Conservation (phyloP, 2,329 filamentous ascomycete genomes). For the Fusarium tuaranense region DNA sequence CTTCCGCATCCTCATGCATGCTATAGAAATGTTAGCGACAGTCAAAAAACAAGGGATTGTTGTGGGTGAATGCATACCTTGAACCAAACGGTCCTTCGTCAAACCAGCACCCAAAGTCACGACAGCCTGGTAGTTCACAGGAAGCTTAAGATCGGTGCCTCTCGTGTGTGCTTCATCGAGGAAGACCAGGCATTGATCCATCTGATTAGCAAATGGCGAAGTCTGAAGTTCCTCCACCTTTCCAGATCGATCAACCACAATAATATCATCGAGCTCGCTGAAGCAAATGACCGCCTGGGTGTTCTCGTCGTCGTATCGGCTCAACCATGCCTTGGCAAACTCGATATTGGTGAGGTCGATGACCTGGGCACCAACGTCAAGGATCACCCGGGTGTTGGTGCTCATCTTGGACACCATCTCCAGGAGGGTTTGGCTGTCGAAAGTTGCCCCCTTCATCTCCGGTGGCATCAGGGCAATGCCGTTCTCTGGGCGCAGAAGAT, state of each 20-base stretch:
- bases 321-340: slow-evolving; percentile 67
- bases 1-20: slow-evolving; percentile 78
- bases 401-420: slow-evolving; percentile 51
- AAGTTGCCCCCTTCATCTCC: background rate
- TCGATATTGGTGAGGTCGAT: slow-evolving; percentile 70
- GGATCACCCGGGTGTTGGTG: slow-evolving; percentile 65
- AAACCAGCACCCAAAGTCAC: slow-evolving; percentile 74
- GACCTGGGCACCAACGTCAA: slow-evolving; percentile 79
- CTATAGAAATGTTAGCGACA: slow-evolving; percentile 49
- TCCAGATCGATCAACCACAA: slow-evolving; percentile 62
- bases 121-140: slow-evolving; percentile 68
- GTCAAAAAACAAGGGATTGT: background rate
- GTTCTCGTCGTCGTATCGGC: background rate
- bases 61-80: slow-evolving; percentile 61
- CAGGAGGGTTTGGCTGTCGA: slow-evolving; percentile 57
- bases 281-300: slow-evolving; percentile 66
- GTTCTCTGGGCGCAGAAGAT: slow-evolving; percentile 68
- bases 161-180: slow-evolving; percentile 78
- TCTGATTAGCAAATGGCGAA: slow-evolving; percentile 68
- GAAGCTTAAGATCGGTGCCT: slow-evolving; percentile 76
- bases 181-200: slow-evolving; percentile 73
- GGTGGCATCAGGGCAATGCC: slow-evolving; percentile 14
- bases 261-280: slow-evolving; percentile 64
- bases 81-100: slow-evolving; percentile 76
- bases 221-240: slow-evolving; percentile 61